Percentiles rank a stretch among this genome's conserved stretches.
phyloP scores from a whole-genome alignment of 2,329 filamentous ascomycete species.

The Hypoxylon sp. region DNA sequence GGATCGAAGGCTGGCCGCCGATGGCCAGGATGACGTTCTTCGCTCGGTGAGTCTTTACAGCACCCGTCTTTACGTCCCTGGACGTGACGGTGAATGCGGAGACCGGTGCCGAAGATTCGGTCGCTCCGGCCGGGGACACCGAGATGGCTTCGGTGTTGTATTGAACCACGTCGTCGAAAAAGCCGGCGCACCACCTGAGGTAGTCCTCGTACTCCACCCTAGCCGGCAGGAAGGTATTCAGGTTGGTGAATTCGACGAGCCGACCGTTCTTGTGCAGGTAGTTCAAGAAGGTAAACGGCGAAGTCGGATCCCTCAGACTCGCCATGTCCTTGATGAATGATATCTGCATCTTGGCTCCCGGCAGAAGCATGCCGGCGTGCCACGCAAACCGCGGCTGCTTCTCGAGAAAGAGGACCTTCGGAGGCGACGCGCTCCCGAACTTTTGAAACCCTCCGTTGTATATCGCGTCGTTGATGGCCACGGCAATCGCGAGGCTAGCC shows the following conservation, averaged over 20 bases:
- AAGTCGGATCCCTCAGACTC: conserved; percentile 84
- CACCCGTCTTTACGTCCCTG: conserved; percentile 65
- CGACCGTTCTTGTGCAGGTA: conserved; percentile 84
- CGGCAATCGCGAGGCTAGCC: conserved; percentile 86
- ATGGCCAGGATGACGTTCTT: conserved; percentile 71
- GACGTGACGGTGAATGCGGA: conserved; percentile 74
- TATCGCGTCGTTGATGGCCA: conserved; percentile 85
- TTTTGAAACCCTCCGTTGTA: conserved; percentile 58
- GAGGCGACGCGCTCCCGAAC: conserved; percentile 50
- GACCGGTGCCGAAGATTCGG: conserved; percentile 57
- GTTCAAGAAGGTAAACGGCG: conserved; percentile 94
- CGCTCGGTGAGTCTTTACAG: conserved; percentile 60
- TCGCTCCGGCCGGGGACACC: conserved; percentile 66
- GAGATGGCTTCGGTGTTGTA: conserved; percentile 82
- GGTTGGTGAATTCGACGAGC: conserved; percentile 90
- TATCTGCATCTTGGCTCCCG: conserved; percentile 96
- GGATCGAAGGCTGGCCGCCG: conserved; percentile 73
- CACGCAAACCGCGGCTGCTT: conserved; percentile 84
- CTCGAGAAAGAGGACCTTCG: conserved; percentile 87
- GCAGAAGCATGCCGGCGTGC: conserved; percentile 95
- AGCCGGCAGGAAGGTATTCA: conserved; percentile 86
- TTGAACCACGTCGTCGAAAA: conserved; percentile 75
- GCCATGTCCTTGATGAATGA: conserved; percentile 97
- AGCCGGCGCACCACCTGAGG: conserved; percentile 86
- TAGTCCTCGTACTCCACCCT: conserved; percentile 95